These are phyloP conservation scores for Colletotrichum theobromicola DNA, from an alignment of 2,329 filamentous ascomycete genomes.

Conservation along the genomic window DNA sequence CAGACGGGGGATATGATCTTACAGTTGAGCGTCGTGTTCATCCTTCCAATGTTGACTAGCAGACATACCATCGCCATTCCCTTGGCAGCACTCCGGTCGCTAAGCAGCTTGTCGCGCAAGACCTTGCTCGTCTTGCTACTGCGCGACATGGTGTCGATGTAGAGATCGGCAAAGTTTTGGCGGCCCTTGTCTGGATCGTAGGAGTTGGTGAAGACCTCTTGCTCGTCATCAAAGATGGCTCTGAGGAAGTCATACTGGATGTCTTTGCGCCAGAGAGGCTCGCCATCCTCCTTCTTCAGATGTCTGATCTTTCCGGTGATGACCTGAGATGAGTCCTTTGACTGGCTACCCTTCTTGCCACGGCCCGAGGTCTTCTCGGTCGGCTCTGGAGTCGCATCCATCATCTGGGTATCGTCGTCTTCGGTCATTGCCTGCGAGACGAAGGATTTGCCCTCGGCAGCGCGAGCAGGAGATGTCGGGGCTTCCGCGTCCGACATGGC, in stretches of 20 bases:
- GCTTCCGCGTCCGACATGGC: constrained; percentile 51
- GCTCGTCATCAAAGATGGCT: constrained; percentile 77
- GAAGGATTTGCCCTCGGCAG: constrained; percentile 49
- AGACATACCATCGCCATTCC: constrained; percentile 99
- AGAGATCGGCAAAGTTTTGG: constrained; percentile 90
- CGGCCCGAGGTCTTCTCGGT: constrained; percentile 40
- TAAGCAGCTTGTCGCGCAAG: constrained; percentile 92
- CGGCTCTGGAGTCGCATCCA: constrained; percentile 48
- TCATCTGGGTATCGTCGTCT: constrained; percentile 46
- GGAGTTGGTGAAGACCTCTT: constrained; percentile 85
- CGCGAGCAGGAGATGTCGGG: constrained; percentile 49
- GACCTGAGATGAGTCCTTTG: constrained; percentile 40
- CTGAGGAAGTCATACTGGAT: constrained; percentile 89
- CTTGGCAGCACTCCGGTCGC: constrained; percentile 88
- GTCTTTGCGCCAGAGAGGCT: constrained; percentile 84
- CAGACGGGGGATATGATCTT: constrained; percentile 38
- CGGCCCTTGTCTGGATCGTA: constrained; percentile 70
- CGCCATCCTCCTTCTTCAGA: constrained; percentile 87
- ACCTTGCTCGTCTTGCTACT: constrained; percentile 99
- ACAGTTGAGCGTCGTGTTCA: constrained; percentile 99
- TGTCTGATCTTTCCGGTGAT: constrained; percentile 76
- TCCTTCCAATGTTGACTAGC: constrained; percentile 93
- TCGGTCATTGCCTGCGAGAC: constrained; percentile 49
- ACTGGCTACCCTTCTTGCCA: constrained; percentile 38
- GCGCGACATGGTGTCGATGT: constrained; percentile 97